Conservation (phyloP, 2,329 filamentous ascomycete genomes). For the Diaporthe ampelina region DNA sequence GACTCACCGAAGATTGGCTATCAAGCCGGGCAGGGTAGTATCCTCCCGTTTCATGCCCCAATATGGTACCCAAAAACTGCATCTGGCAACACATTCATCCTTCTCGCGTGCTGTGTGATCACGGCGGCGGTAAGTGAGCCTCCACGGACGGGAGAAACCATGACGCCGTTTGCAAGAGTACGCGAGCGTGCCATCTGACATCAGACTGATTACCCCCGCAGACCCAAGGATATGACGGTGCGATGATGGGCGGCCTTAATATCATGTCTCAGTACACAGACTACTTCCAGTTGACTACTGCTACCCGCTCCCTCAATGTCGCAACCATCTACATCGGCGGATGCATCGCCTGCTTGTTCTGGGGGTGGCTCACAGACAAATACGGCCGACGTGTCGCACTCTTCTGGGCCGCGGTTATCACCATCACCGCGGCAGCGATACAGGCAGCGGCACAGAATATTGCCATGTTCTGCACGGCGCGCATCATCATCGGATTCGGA, state of each 20-base stretch:
- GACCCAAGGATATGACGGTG: conserved; percentile 38
- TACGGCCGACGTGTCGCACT: conserved; percentile 59
- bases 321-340: conserved; percentile 67
- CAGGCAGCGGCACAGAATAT: conserved; percentile 64
- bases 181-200: no score
- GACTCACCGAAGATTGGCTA: background rate
- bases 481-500: conserved; percentile 64
- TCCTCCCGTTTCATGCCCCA: conserved; percentile 26
- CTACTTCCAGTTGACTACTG: conserved; percentile 68
- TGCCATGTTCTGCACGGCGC: conserved; percentile 63
- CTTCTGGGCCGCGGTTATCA: conserved; percentile 56
- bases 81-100: conserved; percentile 26
- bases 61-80: conserved; percentile 14
- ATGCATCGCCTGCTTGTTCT: conserved; percentile 58
- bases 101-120: conserved; percentile 32
- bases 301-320: conserved; percentile 67
- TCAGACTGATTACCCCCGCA: background rate
- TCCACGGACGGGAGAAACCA: background rate
- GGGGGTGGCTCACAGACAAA: conserved; percentile 58
- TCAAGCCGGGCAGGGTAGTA: conserved; percentile 21
- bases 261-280: conserved; percentile 69
- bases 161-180: background rate
- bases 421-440: conserved; percentile 59
- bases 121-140: conserved; percentile 28
- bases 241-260: conserved; percentile 58